phyloP scores from a whole-genome alignment of 495 filamentous ascomycete genomes.

The Sporormia fimetaria region DNA sequence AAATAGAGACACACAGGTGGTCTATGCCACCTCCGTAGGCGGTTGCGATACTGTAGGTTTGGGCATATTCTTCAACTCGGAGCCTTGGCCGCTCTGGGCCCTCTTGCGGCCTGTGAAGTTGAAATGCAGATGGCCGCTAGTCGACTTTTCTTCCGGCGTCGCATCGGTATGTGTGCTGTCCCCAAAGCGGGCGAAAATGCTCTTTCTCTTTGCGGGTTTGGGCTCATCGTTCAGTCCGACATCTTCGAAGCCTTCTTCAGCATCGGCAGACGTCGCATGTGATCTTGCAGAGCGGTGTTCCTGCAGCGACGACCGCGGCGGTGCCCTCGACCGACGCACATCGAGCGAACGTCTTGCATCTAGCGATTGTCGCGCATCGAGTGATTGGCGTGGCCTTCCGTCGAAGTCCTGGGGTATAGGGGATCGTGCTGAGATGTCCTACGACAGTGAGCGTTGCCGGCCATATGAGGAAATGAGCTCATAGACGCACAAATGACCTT shows the following conservation, averaged over 20 bases:
- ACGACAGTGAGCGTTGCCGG: constrained; percentile 1
- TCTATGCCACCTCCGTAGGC: constrained; percentile 5
- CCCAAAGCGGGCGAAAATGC: constrained; percentile 78
- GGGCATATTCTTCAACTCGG: constrained; percentile 35
- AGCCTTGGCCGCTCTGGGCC: constrained; percentile 59
- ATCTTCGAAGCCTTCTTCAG: constrained; percentile 84
- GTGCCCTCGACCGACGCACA: constrained; percentile 44
- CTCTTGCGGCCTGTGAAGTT: constrained; percentile 61
- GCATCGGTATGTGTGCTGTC: constrained; percentile 39
- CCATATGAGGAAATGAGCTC: constrained; percentile 6
- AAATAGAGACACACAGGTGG: too few relatives aligned
- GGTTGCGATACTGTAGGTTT: constrained; percentile 7
- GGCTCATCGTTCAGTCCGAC: constrained; percentile 73
- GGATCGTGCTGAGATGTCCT: constrained; percentile 90
- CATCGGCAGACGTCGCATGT: constrained; percentile 30
- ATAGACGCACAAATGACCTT: constrained; percentile 72
- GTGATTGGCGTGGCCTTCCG: constrained; percentile 54
- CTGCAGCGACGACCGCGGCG: constrained; percentile 39
- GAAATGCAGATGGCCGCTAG: constrained; percentile 45
- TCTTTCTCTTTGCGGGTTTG: constrained; percentile 55
- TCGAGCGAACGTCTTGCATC: constrained; percentile 65
- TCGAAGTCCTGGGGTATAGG: constrained; percentile 47
- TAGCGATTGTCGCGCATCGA: constrained; percentile 56
- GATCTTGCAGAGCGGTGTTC: constrained; percentile 30
- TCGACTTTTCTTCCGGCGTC: constrained; percentile 29